Conservation (phyloP, 352 stramenopile species). For the Thalassiosira ordinaria region DNA sequence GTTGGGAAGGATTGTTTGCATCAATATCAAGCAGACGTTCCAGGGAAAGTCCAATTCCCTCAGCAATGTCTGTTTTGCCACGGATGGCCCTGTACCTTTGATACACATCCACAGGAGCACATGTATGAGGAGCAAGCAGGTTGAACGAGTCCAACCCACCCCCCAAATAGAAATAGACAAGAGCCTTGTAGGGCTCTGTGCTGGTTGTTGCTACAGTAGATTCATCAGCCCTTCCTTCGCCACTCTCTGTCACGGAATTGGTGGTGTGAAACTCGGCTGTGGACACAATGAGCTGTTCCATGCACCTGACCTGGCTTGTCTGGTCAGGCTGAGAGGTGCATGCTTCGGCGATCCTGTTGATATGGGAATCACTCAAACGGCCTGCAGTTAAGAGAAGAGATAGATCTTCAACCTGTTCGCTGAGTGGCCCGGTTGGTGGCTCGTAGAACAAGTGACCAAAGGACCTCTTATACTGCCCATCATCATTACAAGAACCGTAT, state of each 20-base stretch:
- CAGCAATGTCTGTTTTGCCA: slow-evolving; percentile 39
- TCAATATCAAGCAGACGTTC: slow-evolving; percentile 31
- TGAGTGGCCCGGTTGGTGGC: slow-evolving; percentile 17
- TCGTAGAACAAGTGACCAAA: slow-evolving; percentile 49
- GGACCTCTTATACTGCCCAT: slow-evolving; percentile 41
- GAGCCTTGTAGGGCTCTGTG: slow-evolving; percentile 68
- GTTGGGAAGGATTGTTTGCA: slow-evolving; percentile 50
- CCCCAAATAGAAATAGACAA: slow-evolving; percentile 74
- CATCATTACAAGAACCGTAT: slow-evolving; percentile 30
- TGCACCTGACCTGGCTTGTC: slow-evolving; percentile 40
- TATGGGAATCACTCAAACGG: slow-evolving; percentile 58
- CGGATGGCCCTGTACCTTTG: slow-evolving; percentile 47
- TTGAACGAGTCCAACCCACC: slow-evolving; percentile 76
- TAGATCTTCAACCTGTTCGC: slow-evolving; percentile 58
- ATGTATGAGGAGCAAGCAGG: slow-evolving; percentile 73
- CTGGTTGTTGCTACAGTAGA: background rate
- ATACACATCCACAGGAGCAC: slow-evolving; percentile 56
- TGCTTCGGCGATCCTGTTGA: slow-evolving; percentile 38
- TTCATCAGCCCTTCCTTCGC: slow-evolving; percentile 21
- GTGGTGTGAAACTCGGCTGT: slow-evolving; percentile 77
- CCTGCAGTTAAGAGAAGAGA: slow-evolving; percentile 69
- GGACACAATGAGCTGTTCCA: slow-evolving; percentile 63
- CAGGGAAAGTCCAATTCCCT: slow-evolving; percentile 46
- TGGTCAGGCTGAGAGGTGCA: slow-evolving; percentile 46
- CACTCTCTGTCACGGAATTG: slow-evolving; percentile 46